Evolutionary conservation across 164 flowering plant genomes (phyloP).

Genomic region (Saururus chinensis): DNA sequence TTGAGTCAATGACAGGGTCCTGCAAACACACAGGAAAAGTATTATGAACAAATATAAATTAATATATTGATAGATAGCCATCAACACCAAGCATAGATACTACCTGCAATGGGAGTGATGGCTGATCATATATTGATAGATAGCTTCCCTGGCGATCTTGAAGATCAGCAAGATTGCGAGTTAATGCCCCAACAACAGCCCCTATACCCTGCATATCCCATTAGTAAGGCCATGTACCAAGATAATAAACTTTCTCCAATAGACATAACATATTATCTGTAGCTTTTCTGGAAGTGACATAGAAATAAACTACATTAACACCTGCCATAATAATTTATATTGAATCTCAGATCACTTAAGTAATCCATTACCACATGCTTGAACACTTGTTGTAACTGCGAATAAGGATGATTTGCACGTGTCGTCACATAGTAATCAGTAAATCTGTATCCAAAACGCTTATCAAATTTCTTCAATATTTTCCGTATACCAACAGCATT

Average conservation of each 20-base stretch:
- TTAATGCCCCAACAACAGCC: slow-evolving; percentile 49
- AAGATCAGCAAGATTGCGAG: slow-evolving; percentile 49
- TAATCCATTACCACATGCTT: slow-evolving; percentile 43
- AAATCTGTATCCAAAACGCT: slow-evolving; percentile 64
- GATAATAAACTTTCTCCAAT: not conserved
- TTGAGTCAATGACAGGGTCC: slow-evolving; percentile 46
- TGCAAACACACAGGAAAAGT: slow-evolving; percentile 9
- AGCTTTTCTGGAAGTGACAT: not conserved
- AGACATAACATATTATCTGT: no score
- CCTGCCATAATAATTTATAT: not conserved
- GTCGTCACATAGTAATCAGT: slow-evolving; percentile 70
- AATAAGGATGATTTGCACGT: slow-evolving; percentile 78
- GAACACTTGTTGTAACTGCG: slow-evolving; percentile 66
- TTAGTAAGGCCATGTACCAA: not conserved
- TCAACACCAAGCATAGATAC: not conserved
- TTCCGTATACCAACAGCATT: slow-evolving; percentile 76
- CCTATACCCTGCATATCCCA: slow-evolving; percentile 35
- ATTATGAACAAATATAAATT: not conserved
- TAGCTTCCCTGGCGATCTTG: slow-evolving; percentile 36
- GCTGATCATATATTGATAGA: slow-evolving; percentile 46
- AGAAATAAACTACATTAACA: not conserved
- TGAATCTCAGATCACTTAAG: not conserved
- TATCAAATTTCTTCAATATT: slow-evolving; percentile 79
- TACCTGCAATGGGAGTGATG: slow-evolving; percentile 27
- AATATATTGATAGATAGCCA: not conserved